Evolutionary conservation across 2,329 filamentous ascomycete species (phyloP), one percentile per base, ranked within the genome.

Genomic region (Elsinoe batatas): DNA sequence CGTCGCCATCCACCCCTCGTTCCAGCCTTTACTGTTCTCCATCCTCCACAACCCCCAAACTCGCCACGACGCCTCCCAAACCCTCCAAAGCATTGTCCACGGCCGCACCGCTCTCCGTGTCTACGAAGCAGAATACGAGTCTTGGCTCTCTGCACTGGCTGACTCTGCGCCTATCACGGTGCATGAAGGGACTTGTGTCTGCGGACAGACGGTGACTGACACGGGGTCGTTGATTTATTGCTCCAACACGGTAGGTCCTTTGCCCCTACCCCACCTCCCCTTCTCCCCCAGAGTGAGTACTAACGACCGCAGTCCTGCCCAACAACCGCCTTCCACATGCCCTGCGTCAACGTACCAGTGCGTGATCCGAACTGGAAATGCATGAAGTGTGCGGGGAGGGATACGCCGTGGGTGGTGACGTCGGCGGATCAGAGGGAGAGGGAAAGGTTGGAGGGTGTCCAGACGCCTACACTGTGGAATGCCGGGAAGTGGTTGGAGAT

Each of bases 311-410:
- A 49, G 47, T 15, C n/a, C 12, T 55, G 53, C 36, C 38, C 20
- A 6, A 46, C 38, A 8, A 26, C 53, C 3, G 53, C 18, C 11
- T 66, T 63, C 50, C 64, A 66, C 47, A 58, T 65, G 38, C 26
- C 35, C 15, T 66, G 64, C 42, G 60, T 65, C 3, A 62, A 62
- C 3, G 51, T 65, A 10, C 38, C 46, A 8, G 46, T 40, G 13
- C 54, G 59, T 17, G 30, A 33, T 32, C 32, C 36, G 13, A 56
- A 51, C 3, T 65, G 63, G 63, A 55, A 50, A 15, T 65, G 63
- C 44, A 56, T 32, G 12, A 58, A 60, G 12, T 65, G 63, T 51
- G 38, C 38, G 8, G 53, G 53, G 18, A 32, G 53, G 32, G 15
- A 11, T 12, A 46, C 53, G 32, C 37, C 38, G 5, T 55, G 53